Percentiles rank a stretch among this genome's conserved stretches.
Evolutionary conservation across 306 rosid species (phyloP).

Genomic region (Malus orientalis): DNA sequence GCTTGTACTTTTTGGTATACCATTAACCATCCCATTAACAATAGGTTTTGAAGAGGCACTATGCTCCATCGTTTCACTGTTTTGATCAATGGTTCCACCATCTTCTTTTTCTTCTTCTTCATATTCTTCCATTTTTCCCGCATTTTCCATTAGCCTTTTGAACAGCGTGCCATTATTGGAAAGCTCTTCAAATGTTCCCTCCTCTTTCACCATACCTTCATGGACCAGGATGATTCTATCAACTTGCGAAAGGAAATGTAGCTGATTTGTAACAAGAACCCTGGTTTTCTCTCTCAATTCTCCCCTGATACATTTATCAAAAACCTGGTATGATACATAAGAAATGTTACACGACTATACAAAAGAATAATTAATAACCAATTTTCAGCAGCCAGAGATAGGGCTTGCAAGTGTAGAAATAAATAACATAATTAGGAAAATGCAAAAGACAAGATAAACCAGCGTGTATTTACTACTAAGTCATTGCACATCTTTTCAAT

Average conservation of each 20-base stretch:
- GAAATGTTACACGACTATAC: constrained; percentile 1
- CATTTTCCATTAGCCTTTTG: constrained; percentile 93
- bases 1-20: constrained; percentile 29
- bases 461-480: neutral
- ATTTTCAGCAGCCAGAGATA: neutral
- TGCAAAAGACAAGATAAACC: neutral
- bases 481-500: neutral
- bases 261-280: constrained; percentile 90
- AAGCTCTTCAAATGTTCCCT: constrained; percentile 86
- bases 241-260: constrained; percentile 85
- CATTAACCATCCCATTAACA: constrained; percentile 31
- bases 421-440: neutral
- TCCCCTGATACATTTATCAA: constrained; percentile 74
- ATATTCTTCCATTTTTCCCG: constrained; percentile 76
- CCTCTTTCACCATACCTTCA: constrained; percentile 79
- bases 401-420: neutral
- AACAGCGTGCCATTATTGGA: constrained; percentile 60
- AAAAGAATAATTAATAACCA: neutral
- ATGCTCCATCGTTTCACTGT: neutral
- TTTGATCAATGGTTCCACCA: constrained; percentile 19
- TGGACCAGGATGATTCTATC: constrained; percentile 71
- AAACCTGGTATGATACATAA: constrained; percentile 47
- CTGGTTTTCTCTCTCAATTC: constrained; percentile 75
- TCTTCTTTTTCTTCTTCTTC: constrained; percentile 34
- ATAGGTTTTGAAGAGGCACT: constrained; percentile 19